Conservation (phyloP, 352 stramenopile species). For the Hyphochytrium catenoides region DNA sequence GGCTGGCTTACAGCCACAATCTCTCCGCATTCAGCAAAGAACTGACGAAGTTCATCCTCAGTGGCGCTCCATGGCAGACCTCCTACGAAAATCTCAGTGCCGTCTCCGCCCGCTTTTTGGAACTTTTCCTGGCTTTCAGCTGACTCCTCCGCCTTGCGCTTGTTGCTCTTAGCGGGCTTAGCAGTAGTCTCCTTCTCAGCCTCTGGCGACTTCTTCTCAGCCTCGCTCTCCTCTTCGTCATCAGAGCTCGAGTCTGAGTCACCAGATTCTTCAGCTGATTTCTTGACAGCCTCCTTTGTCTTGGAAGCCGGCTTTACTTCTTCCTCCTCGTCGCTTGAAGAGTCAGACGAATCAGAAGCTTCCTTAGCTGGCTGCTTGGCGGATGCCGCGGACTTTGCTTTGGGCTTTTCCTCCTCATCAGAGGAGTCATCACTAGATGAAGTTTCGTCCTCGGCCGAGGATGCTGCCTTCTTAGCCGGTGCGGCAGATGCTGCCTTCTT, state of each 20-base stretch:
- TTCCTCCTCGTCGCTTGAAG: constrained; percentile 31
- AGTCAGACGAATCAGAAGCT: constrained; percentile 16
- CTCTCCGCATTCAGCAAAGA: constrained; percentile 77
- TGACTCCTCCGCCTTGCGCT: constrained; percentile 17
- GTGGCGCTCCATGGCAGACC: constrained; percentile 83
- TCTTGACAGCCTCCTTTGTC: constrained; percentile 55
- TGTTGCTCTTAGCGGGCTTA: constrained; percentile 10
- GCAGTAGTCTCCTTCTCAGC: constrained; percentile 1
- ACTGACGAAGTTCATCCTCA: constrained; percentile 76
- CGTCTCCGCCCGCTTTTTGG: constrained; percentile 7
- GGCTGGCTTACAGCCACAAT: constrained; percentile 57
- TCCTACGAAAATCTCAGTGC: constrained; percentile 59
- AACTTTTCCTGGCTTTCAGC: constrained; percentile 5
- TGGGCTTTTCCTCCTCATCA: constrained; percentile 31
- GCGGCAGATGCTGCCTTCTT: constrained; percentile 20
- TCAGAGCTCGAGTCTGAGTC: constrained; percentile 36
- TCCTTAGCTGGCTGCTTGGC: constrained; percentile 15
- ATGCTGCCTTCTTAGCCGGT: constrained; percentile 15
- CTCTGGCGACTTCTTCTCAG: constrained; percentile 21
- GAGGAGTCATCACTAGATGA: constrained; percentile 14
- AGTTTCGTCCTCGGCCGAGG: constrained; percentile 9
- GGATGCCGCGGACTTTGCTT: constrained; percentile 8
- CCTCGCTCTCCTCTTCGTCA: constrained; percentile 27
- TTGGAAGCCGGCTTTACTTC: constrained; percentile 25
- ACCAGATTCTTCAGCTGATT: constrained; percentile 17